Base-by-base conservation (phyloP, 305 asterid genomes). In the Stenogyne calaminthoides region DNA sequence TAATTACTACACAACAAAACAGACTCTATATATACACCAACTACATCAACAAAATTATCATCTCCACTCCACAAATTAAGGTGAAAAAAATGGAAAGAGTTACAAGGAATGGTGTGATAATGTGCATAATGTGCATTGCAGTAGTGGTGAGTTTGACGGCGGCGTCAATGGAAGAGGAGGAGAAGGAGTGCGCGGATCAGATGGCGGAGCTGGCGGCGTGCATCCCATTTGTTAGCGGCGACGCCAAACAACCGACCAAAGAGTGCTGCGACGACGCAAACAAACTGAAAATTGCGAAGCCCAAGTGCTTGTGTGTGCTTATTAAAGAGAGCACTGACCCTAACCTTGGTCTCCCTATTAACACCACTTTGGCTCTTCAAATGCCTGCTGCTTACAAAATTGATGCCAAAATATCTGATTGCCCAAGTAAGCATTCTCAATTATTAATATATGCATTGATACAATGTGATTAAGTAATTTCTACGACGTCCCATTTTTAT, bases 321-420 rank as follows among this genome's bases (percentile, higher is more conserved):
- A 86, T 88, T 74, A 88, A 84, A 66, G 94, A 88, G 74, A 88
- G 91, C 78, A 82, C 81, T 1, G 88, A 88, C 64, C 90, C 94
- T 5, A 86, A 91, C 0, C 67, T 88, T 56, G 91, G 94, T 1
- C 84, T 88, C 27, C 91, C 90, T 5, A 83, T 88, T 18, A 88
- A 88, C 78, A 86, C 94, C 65, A 84, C 91, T 51, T 63, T 88
- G 80, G 94, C 94, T 69, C 86, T 88, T n/a, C 86, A 88, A 80
- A 88, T 88, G 94, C 86, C 94, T 0, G 15, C 79, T 0, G 84
- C 80, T 74, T 88, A 90, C 84, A 77, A 86, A 7, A 86, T 84
- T 51, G 84, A 86, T 56, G 90, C 90, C 65, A 84, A 86, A 78
- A 73, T 88, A 78, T 84, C 91, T 9, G 90, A 88, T 49, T 88